Evolutionary conservation across 2,329 filamentous ascomycete genomes (phyloP).

Genomic region (Aspergillus texensis): DNA sequence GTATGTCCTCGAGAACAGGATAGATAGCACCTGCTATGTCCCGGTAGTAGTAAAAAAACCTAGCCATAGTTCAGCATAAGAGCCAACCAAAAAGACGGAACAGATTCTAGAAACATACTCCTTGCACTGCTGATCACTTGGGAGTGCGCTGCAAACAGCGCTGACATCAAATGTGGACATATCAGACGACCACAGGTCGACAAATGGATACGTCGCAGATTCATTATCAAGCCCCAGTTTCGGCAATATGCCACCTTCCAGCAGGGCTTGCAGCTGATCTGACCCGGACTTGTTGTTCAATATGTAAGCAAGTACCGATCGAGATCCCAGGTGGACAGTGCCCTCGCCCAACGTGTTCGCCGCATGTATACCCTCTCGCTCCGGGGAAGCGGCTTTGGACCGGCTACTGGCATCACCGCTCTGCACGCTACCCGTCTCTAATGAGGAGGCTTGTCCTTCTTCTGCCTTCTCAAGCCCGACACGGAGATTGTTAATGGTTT

Average conservation of each 20-base stretch:
- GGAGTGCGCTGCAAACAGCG: constrained; percentile 61
- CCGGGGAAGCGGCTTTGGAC: constrained; percentile 39
- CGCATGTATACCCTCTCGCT: constrained; percentile 62
- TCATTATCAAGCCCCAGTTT: constrained; percentile 67
- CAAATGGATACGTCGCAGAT: constrained; percentile 66
- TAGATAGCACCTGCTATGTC: constrained; percentile 64
- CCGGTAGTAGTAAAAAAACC: constrained; percentile 60
- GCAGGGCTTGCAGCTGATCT: constrained; percentile 54
- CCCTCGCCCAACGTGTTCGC: constrained; percentile 62
- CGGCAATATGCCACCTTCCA: constrained; percentile 64
- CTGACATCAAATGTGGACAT: constrained; percentile 60
- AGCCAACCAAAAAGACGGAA: too few relatives aligned
- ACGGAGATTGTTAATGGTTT: constrained; percentile 42
- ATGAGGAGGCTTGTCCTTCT: constrained; percentile 26
- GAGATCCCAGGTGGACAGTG: constrained; percentile 63
- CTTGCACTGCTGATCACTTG: constrained; percentile 60
- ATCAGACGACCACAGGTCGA: constrained; percentile 66
- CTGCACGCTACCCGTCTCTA: constrained; percentile 35
- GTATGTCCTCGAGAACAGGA: constrained; percentile 61
- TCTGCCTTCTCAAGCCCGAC: constrained; percentile 43
- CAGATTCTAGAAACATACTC: constrained; percentile 38
- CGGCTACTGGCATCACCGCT: constrained; percentile 34
- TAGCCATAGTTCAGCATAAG: constrained; percentile 22
- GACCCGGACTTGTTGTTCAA: constrained; percentile 56
- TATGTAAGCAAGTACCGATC: constrained; percentile 64